Base-by-base conservation (phyloP, 2,329 filamentous ascomycete species). In the Diatrype stigma region DNA sequence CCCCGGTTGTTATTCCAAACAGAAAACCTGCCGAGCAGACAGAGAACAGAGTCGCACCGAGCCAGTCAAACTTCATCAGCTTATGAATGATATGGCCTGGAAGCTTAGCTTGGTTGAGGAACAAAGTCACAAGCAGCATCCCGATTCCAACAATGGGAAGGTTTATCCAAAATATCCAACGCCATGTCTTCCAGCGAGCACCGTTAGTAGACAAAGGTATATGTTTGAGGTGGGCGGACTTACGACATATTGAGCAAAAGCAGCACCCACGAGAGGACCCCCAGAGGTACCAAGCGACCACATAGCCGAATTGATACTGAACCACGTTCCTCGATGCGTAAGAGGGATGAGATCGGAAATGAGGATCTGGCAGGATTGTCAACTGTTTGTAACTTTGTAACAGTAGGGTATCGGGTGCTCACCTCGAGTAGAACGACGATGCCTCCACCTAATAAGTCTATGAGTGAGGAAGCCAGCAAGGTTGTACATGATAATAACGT, bases 161-260 rank as follows among this genome's bases (percentile, higher is more conserved):
- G 56, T 86, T 86, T 56, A 85, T 74, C 74, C 78, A 87, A 62
- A 86, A 85, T 46, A 86, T 79, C 82, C 83, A 87, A 6, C 77
- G 67, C 83, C 82, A 84, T 1, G 67, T 68, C 51, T 53, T 19
- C 5, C 10, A 10, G 26, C 26, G 26, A 30, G 10, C n/a, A n/a
- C n/a, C n/a, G 26, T 30, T 30, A 30, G 26, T 10, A 10, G 26
- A 30, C 10, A 5, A 30, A 30, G 6, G 5, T 30, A 10, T 5
- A 30, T 30, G 26, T 30, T 6, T n/a, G n/a, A 5, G 26, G 26
- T 10, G 10, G 22, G 16, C 37, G 32, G 47, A 49, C 49, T 26
- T 35, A 52, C 49, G 2, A 75, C 71, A 42, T 74, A 68, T 50
- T 80, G 70, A 3, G 78, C 71, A 52, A 83, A 79, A 2, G 73